Evolutionary conservation across 306 rosid genomes (phyloP), one percentile per base, ranked within the genome.

Genomic region (Sechiopsis laciniata): DNA sequence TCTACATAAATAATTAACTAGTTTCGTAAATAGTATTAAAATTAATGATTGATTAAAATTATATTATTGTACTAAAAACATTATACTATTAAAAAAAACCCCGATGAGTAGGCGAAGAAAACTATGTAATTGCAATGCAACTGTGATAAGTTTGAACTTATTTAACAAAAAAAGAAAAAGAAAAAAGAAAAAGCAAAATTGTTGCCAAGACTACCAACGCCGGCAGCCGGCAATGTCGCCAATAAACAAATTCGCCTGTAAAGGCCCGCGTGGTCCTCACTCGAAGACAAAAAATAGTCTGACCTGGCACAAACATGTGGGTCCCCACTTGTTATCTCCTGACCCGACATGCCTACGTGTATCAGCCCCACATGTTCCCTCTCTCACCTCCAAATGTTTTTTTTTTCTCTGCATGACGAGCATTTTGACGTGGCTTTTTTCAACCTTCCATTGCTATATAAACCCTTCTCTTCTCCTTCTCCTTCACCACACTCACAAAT

Each of bases 221-320:
- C 94, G 87, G 94, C 91, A 75, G 76, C 82, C 19, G 76, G 85
- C 87, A 67, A 73, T 78, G 56, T 80, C 88, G 12, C 32, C 71
- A 48, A 37, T 59, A 62, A 82, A 81, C 94, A 80, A 69, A 54
- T 58, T 35, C 76, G 69, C 72, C 72, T 52, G 69, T 11, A 75
- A 75, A 76, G 57, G 79, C 59, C 78, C 84, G 83, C 84, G 80
- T 81, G 87, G 85, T 78, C 80, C 76, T 55, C 53, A 75, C 65
- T 40, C 82, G 62, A 2, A 0, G 75, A 61, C 79, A 75, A 69
- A 5, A 12, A 22, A 46, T 1, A 0, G 17, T 84, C 73, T 84
- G 80, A 90, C 76, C 16, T 85, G 91, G 89, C 80, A n/a, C 56
- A 0, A 13, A 66, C 10, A 50, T 0, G 35, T 56, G 90, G 84